phyloP scores from a whole-genome alignment of 2,329 filamentous ascomycete genomes.

The Verticillium nonalfalfae region DNA sequence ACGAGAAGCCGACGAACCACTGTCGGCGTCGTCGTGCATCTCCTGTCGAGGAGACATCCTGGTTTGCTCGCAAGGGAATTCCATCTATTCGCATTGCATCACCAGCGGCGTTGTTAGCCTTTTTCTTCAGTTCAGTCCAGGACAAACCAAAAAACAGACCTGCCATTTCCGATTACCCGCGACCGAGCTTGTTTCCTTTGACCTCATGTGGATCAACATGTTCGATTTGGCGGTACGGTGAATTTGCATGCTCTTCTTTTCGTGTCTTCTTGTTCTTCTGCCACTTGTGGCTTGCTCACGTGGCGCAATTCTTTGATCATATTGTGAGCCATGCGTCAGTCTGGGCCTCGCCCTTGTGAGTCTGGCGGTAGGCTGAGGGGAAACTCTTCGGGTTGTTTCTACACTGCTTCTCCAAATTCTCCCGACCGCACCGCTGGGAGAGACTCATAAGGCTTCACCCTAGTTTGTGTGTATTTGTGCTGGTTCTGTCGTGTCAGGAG shows the following conservation, averaged over 20 bases:
- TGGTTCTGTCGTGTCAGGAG: no score
- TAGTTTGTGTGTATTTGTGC: no score
- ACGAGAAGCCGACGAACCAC: background rate
- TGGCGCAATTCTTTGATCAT: background rate
- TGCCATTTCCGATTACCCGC: conserved; percentile 14
- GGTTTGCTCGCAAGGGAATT: background rate
- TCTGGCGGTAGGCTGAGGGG: background rate
- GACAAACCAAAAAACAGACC: conserved; percentile 6
- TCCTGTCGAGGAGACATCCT: background rate
- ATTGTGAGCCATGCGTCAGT: background rate
- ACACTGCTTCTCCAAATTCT: background rate
- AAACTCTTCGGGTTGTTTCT: background rate
- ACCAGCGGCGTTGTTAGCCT: conserved; percentile 24
- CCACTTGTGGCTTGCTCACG: conserved; percentile 11
- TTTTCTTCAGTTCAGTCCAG: conserved; percentile 5
- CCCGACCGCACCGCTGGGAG: no score
- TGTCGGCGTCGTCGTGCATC: background rate
- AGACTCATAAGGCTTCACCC: no score
- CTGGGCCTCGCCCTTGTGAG: background rate
- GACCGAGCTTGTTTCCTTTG: conserved; percentile 4
- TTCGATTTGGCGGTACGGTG: conserved; percentile 6
- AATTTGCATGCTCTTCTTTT: conserved; percentile 10
- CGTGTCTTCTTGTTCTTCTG: conserved; percentile 9
- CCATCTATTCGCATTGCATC: conserved; percentile 20
- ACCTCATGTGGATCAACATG: conserved; percentile 8